Percentiles rank a stretch among this genome's conserved stretches.
These are phyloP conservation scores for Mucor plumbeus DNA, from an alignment of 371 early-diverging fungal species.

Conservation along the genomic window DNA sequence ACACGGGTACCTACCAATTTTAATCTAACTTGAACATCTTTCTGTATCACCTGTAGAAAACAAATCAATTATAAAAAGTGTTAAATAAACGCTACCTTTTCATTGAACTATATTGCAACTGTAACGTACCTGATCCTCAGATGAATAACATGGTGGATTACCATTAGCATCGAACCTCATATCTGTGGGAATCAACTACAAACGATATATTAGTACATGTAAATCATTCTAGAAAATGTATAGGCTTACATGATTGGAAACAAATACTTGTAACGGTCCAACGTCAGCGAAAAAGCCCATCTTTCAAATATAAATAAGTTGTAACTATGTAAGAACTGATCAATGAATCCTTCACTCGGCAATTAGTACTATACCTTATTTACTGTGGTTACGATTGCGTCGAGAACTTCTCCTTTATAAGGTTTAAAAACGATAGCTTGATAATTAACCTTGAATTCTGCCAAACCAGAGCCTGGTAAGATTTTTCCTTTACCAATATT, in stretches of 20 bases:
- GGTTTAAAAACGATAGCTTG: constrained; percentile 98
- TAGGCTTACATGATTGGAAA: constrained; percentile 80
- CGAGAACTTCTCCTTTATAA: constrained; percentile 96
- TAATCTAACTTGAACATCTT: constrained; percentile 86
- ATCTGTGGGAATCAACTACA: constrained; percentile 85
- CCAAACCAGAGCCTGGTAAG: constrained; percentile 86
- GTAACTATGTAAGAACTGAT: neutral
- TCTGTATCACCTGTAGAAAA: constrained; percentile 74
- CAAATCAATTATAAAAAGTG: neutral
- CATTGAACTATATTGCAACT: neutral
- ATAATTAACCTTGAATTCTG: constrained; percentile 94
- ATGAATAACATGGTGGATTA: constrained; percentile 84
- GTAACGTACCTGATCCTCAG: constrained; percentile 76
- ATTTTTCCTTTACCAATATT: constrained; percentile 87
- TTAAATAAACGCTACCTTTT: neutral
- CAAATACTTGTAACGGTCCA: constrained; percentile 97
- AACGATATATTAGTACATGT: neutral
- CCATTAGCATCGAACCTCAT: constrained; percentile 89
- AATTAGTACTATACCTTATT: constrained; percentile 73
- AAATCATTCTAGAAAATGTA: neutral
- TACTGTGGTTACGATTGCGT: constrained; percentile 94
- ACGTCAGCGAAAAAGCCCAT: constrained; percentile 98
- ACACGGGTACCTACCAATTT: constrained; percentile 95
- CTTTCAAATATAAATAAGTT: constrained; percentile 34
- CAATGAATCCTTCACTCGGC: neutral